Base-by-base conservation (phyloP, 768 basidiomycete genomes). In the Sporobolomyces phaffii region DNA sequence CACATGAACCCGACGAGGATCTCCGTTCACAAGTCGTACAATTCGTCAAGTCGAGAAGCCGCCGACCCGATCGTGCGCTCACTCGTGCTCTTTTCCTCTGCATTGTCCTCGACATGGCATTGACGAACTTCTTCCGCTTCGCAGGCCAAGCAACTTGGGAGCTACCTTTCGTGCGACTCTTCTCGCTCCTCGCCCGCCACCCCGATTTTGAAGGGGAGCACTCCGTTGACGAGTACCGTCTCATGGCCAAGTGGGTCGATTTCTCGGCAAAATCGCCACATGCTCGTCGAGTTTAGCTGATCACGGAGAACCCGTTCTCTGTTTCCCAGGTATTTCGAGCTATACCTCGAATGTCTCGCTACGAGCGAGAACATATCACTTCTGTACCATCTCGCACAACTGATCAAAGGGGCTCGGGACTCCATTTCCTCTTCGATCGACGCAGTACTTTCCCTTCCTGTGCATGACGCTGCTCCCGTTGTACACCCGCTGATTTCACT, bases 161-260 rank as follows among this genome's bases (percentile, higher is more conserved):
- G 76, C 79, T 87, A 61, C 84, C 87, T 2, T 89, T 98, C 72
- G 84, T 93, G 47, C 87, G 94, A 17, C 78, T 98, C 6, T 81
- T 98, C 14, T 89, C 92, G 74, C 78, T 92, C 1, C 81, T 98
- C 7, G 90, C 92, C 0, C 93, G 96, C 75, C 96, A 99, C 76
- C 94, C 94, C 6, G 96, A 99, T 77, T 93, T 91, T 73, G 66
- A 63, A 2, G 82, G 81, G 43, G 64, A 62, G 0, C 82, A 80
- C 48, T 81, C 82, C 3, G 82, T 84, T 41, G 87, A 89, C 38
- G 86, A 86, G 45, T 77, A 93, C 41, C 80, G 84, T 38, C 87
- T 89, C 73, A 86, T 91, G 73, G 85, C 88, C 28, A 90, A 87
- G 91, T 96, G 71, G 50, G 87, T 75, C 11, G 22, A 22, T 61